Evolutionary conservation across 2,329 filamentous ascomycete genomes (phyloP).

Genomic region (Exophiala bonariae): DNA sequence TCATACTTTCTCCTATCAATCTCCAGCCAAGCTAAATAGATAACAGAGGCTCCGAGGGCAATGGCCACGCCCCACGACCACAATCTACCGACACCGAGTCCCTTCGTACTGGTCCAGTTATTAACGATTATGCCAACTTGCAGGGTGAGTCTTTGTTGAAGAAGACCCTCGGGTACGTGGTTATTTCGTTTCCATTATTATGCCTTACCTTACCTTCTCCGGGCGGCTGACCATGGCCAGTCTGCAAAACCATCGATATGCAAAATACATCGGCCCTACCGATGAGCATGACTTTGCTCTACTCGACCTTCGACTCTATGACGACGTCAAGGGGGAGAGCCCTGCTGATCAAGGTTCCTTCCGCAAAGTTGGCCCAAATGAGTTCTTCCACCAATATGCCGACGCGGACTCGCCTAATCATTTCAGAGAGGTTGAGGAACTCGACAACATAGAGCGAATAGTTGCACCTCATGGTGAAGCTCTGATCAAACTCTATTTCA

Average conservation of each 20-base stretch:
- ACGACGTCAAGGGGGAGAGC: constrained; percentile 24
- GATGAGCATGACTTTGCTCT: constrained; percentile 29
- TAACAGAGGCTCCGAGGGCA: constrained; percentile 26
- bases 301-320: constrained; percentile 29
- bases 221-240: constrained; percentile 26
- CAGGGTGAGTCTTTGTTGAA: constrained; percentile 25
- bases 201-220: constrained; percentile 15
- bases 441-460: constrained; percentile 61
- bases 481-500: constrained; percentile 79
- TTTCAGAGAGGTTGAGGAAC: constrained; percentile 27
- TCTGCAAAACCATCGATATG: constrained; percentile 28
- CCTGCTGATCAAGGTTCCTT: constrained; percentile 28
- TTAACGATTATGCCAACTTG: constrained; percentile 25
- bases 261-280: constrained; percentile 30
- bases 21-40: constrained; percentile 23
- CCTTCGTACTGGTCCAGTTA: constrained; percentile 18
- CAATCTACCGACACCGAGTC: constrained; percentile 23
- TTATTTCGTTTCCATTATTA: constrained; percentile 3
- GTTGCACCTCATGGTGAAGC: constrained; percentile 75
- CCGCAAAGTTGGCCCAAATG: constrained; percentile 27
- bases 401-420: constrained; percentile 27
- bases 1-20: constrained; percentile 19
- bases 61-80: constrained; percentile 21
- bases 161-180: constrained; percentile 27
- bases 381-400: constrained; percentile 29